phyloP scores from a whole-genome alignment of 2,329 filamentous ascomycete genomes.

The Aspergillus udagawae region DNA sequence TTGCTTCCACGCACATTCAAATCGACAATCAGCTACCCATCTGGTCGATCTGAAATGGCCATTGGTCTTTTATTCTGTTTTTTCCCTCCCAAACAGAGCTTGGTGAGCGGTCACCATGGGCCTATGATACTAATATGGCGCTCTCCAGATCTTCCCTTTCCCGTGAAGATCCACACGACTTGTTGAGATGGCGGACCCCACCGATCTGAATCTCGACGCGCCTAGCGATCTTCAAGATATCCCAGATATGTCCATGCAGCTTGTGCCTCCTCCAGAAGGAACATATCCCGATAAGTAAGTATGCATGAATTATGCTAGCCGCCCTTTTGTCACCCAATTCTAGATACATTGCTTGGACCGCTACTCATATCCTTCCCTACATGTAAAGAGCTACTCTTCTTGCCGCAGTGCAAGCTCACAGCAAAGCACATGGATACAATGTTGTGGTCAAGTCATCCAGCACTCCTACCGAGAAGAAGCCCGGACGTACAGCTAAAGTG shows the following conservation, averaged over 20 bases:
- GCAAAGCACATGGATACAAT: conserved; percentile 42
- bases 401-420: conserved; percentile 39
- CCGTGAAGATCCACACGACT: conserved; percentile 13
- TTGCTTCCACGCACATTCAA: conserved; percentile 39
- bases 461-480: conserved; percentile 43
- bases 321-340: conserved; percentile 1
- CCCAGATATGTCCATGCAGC: conserved; percentile 40
- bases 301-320: not conserved
- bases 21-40: not conserved
- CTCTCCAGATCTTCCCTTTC: conserved; percentile 12
- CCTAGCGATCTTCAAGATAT: conserved; percentile 45
- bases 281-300: conserved; percentile 42
- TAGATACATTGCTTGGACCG: conserved; percentile 1
- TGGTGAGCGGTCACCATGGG: not conserved
- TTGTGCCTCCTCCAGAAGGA: conserved; percentile 41
- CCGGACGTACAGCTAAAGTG: conserved; percentile 41
- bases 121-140: conserved; percentile 18
- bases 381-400: conserved; percentile 32
- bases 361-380: not conserved
- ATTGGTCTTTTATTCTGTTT: not conserved
- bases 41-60: not conserved
- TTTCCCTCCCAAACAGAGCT: not conserved
- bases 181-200: conserved; percentile 37
- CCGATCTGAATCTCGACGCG: conserved; percentile 43
- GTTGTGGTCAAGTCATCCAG: conserved; percentile 46